Conservation (phyloP, 371 early-diverging fungal genomes). For the Phascolomyces articulosus region DNA sequence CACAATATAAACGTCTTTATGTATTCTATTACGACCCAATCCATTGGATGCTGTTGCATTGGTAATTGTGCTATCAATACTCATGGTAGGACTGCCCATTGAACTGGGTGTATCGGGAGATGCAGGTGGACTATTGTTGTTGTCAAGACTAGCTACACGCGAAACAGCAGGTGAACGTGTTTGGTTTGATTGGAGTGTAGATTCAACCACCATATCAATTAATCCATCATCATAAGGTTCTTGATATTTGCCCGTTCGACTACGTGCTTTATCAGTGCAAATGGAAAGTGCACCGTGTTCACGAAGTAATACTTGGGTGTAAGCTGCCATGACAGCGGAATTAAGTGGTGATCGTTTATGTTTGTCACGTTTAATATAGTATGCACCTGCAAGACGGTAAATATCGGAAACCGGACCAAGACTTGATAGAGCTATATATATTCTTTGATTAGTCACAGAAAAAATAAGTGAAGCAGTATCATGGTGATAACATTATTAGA, state of each 20-base stretch:
- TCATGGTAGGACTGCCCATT: slow-evolving; percentile 31
- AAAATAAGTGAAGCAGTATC: no score
- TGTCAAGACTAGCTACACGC: slow-evolving; percentile 24
- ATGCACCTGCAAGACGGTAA: slow-evolving; percentile 49
- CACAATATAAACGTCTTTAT: slow-evolving; percentile 45
- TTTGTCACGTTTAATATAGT: slow-evolving; percentile 47
- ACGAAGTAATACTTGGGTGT: slow-evolving; percentile 47
- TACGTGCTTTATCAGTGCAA: slow-evolving; percentile 40
- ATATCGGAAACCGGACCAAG: slow-evolving; percentile 52
- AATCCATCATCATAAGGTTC: slow-evolving; percentile 45
- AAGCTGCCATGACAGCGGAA: slow-evolving; percentile 52
- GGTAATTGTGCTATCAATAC: slow-evolving; percentile 29
- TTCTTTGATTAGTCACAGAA: not conserved
- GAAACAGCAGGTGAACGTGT: slow-evolving; percentile 21
- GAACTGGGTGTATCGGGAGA: slow-evolving; percentile 38
- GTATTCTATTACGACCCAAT: slow-evolving; percentile 17
- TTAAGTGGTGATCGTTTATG: slow-evolving; percentile 45
- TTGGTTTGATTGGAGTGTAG: slow-evolving; percentile 51
- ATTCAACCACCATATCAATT: slow-evolving; percentile 52
- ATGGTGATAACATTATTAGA: no score
- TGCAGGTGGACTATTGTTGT: slow-evolving; percentile 30
- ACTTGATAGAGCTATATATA: slow-evolving; percentile 28
- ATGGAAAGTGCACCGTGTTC: slow-evolving; percentile 49
- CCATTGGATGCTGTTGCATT: slow-evolving; percentile 1
- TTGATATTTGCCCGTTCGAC: slow-evolving; percentile 50